These are phyloP conservation scores for Annona squamosa DNA, from an alignment of 164 flowering plant species.

Conservation along the genomic window DNA sequence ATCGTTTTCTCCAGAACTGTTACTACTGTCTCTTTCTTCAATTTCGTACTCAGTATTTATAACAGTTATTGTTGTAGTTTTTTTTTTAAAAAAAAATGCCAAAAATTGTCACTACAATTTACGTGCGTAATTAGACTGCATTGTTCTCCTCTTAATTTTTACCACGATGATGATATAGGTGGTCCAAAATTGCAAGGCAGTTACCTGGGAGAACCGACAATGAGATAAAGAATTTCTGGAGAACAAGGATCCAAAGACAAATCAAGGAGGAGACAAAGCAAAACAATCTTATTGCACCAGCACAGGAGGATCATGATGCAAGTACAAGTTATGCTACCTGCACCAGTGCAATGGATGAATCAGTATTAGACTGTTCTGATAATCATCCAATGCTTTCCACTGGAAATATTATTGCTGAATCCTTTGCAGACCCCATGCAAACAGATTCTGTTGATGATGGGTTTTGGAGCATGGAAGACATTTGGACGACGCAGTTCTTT, in stretches of 20 bases:
- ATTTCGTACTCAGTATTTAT: no score
- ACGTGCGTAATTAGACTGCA: no score
- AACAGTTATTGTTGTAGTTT: no score
- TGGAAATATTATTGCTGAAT: neutral
- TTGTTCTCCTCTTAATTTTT: no score
- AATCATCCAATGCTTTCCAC: neutral
- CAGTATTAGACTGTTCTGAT: neutral
- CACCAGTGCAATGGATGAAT: neutral
- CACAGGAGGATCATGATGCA: neutral
- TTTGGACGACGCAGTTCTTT: constrained; percentile 6
- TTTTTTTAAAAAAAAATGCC: no score
- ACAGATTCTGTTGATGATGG: neutral
- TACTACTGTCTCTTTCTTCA: no score
- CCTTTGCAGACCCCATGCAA: neutral
- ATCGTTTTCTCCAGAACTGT: no score
- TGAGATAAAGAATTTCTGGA: constrained; percentile 85
- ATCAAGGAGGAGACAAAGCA: constrained; percentile 5
- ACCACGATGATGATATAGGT: constrained; percentile 26
- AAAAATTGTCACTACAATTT: no score
- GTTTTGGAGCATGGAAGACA: constrained; percentile 11
- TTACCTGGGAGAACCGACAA: constrained; percentile 87
- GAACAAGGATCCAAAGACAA: constrained; percentile 12
- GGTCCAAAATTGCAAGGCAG: constrained; percentile 74
- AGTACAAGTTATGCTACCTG: neutral
- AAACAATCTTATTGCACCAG: neutral